Base-by-base conservation (phyloP, 805 yeast genomes). In the Priceomyces melissophilus region DNA sequence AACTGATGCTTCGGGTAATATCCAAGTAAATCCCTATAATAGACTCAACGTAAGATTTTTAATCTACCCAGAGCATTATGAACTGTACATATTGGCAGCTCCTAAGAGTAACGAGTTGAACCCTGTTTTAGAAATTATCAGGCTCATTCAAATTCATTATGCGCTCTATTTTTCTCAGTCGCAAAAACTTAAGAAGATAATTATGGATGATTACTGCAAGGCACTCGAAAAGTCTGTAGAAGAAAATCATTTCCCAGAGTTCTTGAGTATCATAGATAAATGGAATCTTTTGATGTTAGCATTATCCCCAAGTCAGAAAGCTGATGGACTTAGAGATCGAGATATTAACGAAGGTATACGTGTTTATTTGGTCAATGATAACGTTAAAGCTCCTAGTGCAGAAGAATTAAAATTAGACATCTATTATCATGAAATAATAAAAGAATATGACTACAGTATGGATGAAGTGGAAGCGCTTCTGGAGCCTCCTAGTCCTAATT, bases 61-160 rank as follows among this genome's bases (percentile, higher is more conserved):
- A 10, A 42, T 71, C 54, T 51, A 65, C 41, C 79, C 81, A 1
- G 61, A 66, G 32, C 74, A 78, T 45, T 57, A 57, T 26, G 87
- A 81, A 49, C 63, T 65, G 31, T 81, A 74, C 45, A 45, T 69
- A 7, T 57, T 81, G 29, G 73, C 75, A 3, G 58, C 63, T 11
- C 78, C 83, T 4, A 78, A 76, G 44, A 71, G 72, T 44, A 77
- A 78, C 40, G 81, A 75, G 43, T 66, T 79, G 31, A 81, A 82
- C 52, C 87, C 89, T 3, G 63, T 81, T 35, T 74, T 68, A 37
- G 91, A 84, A 50, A 69, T 84, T 40, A 82, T 79, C 3, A 67
- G 62, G 43, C 48, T 69, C 4, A 63, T 70, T 41, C 68, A 66
- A 56, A 61, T 69, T 11, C 73, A 69, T 42, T 65, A 59, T 39